These are phyloP conservation scores for Starmerella sirachaensis DNA, from an alignment of 805 yeast genomes.

Conservation along the genomic window DNA sequence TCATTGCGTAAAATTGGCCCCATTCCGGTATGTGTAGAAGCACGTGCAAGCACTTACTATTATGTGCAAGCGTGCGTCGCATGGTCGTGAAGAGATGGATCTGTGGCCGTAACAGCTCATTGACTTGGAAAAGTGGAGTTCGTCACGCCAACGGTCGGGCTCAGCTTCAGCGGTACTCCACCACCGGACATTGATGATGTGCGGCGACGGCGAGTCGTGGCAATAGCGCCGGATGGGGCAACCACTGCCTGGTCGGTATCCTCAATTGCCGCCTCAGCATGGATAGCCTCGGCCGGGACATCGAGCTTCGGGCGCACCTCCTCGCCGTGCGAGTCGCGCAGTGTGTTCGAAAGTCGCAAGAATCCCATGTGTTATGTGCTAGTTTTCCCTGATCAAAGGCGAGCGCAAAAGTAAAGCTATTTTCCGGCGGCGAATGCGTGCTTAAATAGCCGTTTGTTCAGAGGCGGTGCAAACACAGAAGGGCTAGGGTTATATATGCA, in stretches of 20 bases:
- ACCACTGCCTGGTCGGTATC: constrained; percentile 2
- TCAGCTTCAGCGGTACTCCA: constrained; percentile 16
- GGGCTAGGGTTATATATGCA: not conserved
- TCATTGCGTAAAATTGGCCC: too few species aligned
- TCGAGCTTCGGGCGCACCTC: constrained; percentile 13
- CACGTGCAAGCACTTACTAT: too few species aligned
- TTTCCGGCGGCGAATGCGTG: too few species aligned
- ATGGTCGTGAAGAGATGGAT: not conserved
- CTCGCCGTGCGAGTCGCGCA: constrained; percentile 19
- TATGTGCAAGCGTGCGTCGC: too few species aligned
- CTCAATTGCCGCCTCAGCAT: not conserved
- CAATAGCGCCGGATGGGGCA: not conserved
- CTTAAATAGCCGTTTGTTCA: not conserved
- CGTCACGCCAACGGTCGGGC: constrained; percentile 8
- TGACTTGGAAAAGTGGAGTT: not conserved
- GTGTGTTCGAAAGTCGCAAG: constrained; percentile 12
- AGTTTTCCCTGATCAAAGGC: not conserved
- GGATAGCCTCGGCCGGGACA: constrained; percentile 1
- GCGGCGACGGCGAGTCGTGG: constrained; percentile 11
- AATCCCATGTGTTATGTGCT: constrained; percentile 9
- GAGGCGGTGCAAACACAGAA: not conserved
- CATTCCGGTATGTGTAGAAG: too few species aligned
- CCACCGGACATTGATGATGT: constrained; percentile 21
- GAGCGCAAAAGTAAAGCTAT: not conserved
- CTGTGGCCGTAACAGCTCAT: not conserved